Percentiles rank a stretch among this genome's conserved stretches.
Conservation (phyloP, 306 rosid species). For the Sindora glabra region DNA sequence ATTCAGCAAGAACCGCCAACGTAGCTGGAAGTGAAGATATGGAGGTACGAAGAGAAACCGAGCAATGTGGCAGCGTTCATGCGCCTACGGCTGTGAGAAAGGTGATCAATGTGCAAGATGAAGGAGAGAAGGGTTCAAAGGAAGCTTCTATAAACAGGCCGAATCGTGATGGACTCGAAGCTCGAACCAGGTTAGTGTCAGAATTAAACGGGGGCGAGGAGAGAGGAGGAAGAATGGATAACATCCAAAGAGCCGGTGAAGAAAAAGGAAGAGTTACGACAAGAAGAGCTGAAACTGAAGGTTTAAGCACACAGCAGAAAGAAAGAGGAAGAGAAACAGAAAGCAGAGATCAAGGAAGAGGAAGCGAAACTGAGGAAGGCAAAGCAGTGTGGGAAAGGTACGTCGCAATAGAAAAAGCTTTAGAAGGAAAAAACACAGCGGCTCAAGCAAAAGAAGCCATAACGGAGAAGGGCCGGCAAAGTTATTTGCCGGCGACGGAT, state of each 20-base stretch:
- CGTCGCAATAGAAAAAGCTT: too few relatives aligned
- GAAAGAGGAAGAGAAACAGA: too few relatives aligned
- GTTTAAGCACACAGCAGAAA: too few relatives aligned
- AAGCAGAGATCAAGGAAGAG: slow-evolving; percentile 36
- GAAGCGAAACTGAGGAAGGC: slow-evolving; percentile 29
- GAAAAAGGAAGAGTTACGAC: not conserved
- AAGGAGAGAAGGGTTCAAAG: slow-evolving; percentile 10
- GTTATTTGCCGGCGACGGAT: slow-evolving; percentile 25
- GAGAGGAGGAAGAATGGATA: not conserved
- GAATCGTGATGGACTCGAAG: too few relatives aligned
- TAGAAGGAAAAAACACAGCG: too few relatives aligned
- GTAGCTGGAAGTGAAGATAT: slow-evolving; percentile 9
- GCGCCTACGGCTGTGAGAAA: slow-evolving; percentile 10
- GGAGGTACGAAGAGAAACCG: not conserved
- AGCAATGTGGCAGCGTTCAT: not conserved
- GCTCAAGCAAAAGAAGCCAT: too few relatives aligned
- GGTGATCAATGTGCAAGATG: slow-evolving; percentile 7
- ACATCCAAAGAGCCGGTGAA: too few relatives aligned
- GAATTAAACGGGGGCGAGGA: slow-evolving; percentile 1
- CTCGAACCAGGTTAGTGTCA: slow-evolving; percentile 9
- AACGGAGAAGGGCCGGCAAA: slow-evolving; percentile 35
- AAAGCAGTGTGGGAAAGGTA: slow-evolving; percentile 28
- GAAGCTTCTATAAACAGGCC: too few relatives aligned
- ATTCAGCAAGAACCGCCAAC: slow-evolving; percentile 8
- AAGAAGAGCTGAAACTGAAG: too few relatives aligned